Conservation (phyloP, 148 eudicot genomes). For the Nepenthes gracilis region DNA sequence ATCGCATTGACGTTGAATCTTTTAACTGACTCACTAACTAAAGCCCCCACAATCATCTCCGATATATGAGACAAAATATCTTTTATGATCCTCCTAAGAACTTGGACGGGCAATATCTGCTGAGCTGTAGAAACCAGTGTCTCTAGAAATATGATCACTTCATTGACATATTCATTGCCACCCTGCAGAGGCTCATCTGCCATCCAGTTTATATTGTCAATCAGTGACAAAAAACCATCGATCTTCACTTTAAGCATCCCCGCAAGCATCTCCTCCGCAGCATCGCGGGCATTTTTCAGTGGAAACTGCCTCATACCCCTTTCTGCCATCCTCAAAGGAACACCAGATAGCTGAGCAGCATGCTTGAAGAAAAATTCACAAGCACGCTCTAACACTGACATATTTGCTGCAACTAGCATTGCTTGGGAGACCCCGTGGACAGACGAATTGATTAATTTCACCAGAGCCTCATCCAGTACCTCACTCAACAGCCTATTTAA, state of each 20-base stretch:
- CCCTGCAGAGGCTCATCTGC: conserved; percentile 69
- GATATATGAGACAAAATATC: conserved; percentile 85
- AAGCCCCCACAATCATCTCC: conserved; percentile 63
- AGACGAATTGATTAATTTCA: conserved; percentile 54
- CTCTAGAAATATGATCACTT: conserved; percentile 85
- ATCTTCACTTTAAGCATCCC: conserved; percentile 90
- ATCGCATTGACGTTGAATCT: conserved; percentile 70
- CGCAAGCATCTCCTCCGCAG: conserved; percentile 84
- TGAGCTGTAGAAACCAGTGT: conserved; percentile 93
- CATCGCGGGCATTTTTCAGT: conserved; percentile 70
- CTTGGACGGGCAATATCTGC: conserved; percentile 80
- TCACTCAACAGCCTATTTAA: conserved; percentile 78
- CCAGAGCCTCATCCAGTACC: conserved; percentile 70
- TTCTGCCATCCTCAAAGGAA: conserved; percentile 91
- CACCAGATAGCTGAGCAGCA: conserved; percentile 92
- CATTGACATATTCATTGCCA: conserved; percentile 91
- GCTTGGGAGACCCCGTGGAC: conserved; percentile 89
- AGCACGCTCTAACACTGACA: conserved; percentile 97
- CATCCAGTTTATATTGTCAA: conserved; percentile 94
- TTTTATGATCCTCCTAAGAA: conserved; percentile 65
- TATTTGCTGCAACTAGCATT: conserved; percentile 94
- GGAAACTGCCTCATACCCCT: conserved; percentile 82
- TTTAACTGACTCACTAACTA: conserved; percentile 73
- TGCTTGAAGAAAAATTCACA: conserved; percentile 93
- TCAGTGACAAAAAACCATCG: conserved; percentile 70